These are phyloP conservation scores for Lasiosphaeria hispida DNA, from an alignment of 495 filamentous ascomycete species.

Conservation along the genomic window DNA sequence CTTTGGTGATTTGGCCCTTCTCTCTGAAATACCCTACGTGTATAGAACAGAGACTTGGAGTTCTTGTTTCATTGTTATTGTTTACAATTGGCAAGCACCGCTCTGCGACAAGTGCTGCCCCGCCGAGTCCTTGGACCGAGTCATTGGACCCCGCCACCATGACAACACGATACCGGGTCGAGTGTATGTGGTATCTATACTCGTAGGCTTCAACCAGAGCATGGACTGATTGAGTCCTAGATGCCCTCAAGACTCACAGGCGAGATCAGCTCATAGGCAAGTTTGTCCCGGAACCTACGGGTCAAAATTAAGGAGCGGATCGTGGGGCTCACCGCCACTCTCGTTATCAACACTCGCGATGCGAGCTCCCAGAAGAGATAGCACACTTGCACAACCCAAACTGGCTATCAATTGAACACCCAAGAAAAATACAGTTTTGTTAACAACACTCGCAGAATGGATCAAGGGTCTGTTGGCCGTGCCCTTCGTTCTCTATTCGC, in stretches of 20 bases:
- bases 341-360: neutral
- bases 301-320: neutral
- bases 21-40: too few relatives aligned
- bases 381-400: too few relatives aligned
- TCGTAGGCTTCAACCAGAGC: neutral
- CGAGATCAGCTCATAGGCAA: conserved; percentile 78
- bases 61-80: neutral
- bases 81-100: neutral
- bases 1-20: too few relatives aligned
- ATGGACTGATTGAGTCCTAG: conserved; percentile 40
- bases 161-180: conserved; percentile 89
- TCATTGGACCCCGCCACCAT: conserved; percentile 45
- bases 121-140: too few relatives aligned
- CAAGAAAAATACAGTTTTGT: neutral
- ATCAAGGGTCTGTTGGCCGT: conserved; percentile 86
- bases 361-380: too few relatives aligned
- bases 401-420: neutral
- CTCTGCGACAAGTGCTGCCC: too few relatives aligned
- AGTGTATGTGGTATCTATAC: conserved; percentile 56
- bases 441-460: conserved; percentile 47
- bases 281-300: neutral
- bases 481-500: conserved; percentile 94
- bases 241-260: conserved; percentile 86
- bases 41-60: neutral
- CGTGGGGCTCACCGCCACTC: conserved; percentile 13